These are phyloP conservation scores for Physocladia obscura DNA, from an alignment of 192 early-diverging fungal species.

Conservation along the genomic window DNA sequence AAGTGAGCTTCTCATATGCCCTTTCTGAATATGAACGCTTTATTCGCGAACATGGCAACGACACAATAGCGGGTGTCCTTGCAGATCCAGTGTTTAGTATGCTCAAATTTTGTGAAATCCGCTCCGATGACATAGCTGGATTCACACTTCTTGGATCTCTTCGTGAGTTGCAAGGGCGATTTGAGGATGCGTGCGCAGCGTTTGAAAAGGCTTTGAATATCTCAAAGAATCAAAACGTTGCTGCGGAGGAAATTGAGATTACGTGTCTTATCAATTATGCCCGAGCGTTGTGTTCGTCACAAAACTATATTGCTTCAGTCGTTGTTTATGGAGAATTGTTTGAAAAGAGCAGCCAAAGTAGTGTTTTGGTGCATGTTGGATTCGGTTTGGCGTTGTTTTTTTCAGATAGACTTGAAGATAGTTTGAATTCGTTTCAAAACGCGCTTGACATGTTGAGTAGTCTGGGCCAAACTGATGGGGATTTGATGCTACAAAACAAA, in stretches of 20 bases:
- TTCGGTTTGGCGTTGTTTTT: slow-evolving; percentile 79
- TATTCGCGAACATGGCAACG: neutral
- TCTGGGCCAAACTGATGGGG: slow-evolving; percentile 25
- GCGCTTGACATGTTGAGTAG: slow-evolving; percentile 58
- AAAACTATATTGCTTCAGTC: slow-evolving; percentile 60
- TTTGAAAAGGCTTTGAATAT: slow-evolving; percentile 55
- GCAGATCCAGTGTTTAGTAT: slow-evolving; percentile 46
- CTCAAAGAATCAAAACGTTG: slow-evolving; percentile 14
- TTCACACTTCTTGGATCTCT: slow-evolving; percentile 75
- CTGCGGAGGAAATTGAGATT: neutral
- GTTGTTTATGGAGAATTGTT: slow-evolving; percentile 50
- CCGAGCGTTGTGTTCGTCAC: slow-evolving; percentile 64
- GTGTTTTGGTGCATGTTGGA: slow-evolving; percentile 47
- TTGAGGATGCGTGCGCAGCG: slow-evolving; percentile 64
- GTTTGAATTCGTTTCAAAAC: slow-evolving; percentile 71
- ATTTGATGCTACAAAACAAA: slow-evolving; percentile 57
- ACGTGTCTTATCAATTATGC: slow-evolving; percentile 63
- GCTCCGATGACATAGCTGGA: slow-evolving; percentile 52
- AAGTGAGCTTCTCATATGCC: slow-evolving; percentile 20
- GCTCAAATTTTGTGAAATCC: slow-evolving; percentile 65
- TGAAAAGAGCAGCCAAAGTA: slow-evolving; percentile 9
- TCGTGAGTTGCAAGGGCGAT: slow-evolving; percentile 70
- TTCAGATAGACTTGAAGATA: slow-evolving; percentile 59
- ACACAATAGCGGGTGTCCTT: neutral
- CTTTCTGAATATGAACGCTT: slow-evolving; percentile 8